Base-by-base conservation (phyloP, 176 grass and related monocot genomes). In the Ananas comosus region DNA sequence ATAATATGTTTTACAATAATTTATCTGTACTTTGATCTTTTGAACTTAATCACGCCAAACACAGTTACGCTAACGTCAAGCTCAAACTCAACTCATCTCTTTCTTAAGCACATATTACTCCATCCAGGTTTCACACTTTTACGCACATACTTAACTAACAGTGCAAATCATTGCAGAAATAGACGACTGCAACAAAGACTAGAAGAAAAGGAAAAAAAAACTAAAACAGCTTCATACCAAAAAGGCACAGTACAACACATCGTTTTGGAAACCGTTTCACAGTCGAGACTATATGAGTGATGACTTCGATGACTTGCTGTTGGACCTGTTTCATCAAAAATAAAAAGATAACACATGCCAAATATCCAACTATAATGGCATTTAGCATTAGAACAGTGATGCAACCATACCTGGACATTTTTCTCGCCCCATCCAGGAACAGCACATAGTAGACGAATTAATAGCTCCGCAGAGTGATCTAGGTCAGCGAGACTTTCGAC, bases 371-470 rank as follows among this genome's bases (percentile, higher is more conserved):
- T 7, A 12, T 52, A 49, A 53, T 67, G 54, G 25, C 53, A 51
- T 64, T 42, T 42, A 74, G 33, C 68, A 48, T 66, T 5, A 11
- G 2, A 78, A 70, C 48, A 81, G 65, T 65, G 68, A 29, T 75
- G 72, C 3, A 67, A 76, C 21, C 48, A 66, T 83, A 96, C 93
- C 87, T 99, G 94, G 13, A 99, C 87, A 72, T 99, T 99, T 76
- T 99, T 99, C 79, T 99, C 94, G 29, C 72, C 76, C 94, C 94
- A 99, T 68, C 94, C 89, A 80, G 94, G 94, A 21, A 99, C 87
- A 82, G 86, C 82, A 83, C 89, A 99, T 69, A 99, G 78, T 19
- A 99, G 81, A 74, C 87, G 94, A 83, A 99, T 75, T 63, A 99
- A 82, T 42, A 93, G 80, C 74, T 99, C 94, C 65, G 94, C 89